A percentile compares a stretch with the other conserved stretches of the same genome.
Conservation (phyloP, 169 alveolate species). For the Neospora caninum region DNA sequence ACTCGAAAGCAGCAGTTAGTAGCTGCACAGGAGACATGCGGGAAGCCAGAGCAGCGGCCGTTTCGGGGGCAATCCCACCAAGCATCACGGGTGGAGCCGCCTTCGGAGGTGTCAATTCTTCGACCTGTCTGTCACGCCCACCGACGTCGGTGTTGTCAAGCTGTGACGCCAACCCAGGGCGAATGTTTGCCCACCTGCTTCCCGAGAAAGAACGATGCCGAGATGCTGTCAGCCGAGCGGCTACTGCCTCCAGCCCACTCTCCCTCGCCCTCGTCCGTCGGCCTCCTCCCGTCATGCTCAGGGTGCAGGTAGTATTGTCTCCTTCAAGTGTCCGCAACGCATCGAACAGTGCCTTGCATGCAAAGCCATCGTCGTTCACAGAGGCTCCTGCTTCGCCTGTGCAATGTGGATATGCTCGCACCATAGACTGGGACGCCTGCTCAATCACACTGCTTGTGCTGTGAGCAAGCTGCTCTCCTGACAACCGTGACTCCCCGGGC, state of each 20-base stretch:
- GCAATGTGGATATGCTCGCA: neutral
- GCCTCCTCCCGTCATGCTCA: neutral
- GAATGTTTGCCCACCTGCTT: neutral
- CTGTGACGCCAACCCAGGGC: neutral
- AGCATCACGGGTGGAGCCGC: neutral
- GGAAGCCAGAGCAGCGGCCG: neutral
- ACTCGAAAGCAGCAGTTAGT: neutral
- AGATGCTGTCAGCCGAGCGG: neutral
- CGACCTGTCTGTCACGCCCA: neutral
- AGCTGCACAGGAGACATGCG: constrained; percentile 4
- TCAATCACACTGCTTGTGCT: neutral
- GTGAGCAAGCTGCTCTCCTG: neutral
- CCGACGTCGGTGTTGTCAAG: neutral
- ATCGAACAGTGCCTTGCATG: neutral
- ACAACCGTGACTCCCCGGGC: neutral
- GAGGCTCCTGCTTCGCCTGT: neutral
- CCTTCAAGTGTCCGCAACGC: neutral
- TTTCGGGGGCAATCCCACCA: neutral
- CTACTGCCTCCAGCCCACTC: neutral
- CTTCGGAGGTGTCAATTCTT: neutral
- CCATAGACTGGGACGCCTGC: neutral
- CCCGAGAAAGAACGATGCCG: neutral
- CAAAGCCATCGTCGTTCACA: neutral
- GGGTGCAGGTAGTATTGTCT: neutral
- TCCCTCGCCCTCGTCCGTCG: neutral